Evolutionary conservation across 192 early-diverging fungal species (phyloP).

Genomic region (Backusella circina): DNA sequence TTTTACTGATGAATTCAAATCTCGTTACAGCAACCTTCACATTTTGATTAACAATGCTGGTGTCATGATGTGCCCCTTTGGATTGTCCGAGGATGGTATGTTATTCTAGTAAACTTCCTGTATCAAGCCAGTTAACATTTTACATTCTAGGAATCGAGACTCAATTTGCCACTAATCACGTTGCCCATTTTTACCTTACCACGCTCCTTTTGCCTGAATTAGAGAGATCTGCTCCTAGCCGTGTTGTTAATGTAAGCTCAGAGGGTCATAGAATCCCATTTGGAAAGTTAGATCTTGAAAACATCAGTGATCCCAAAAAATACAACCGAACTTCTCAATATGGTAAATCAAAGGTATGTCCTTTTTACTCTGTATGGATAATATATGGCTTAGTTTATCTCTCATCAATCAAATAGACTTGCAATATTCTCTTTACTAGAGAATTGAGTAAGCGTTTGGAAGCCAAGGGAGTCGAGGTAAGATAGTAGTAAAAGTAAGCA

Average conservation of each 20-base stretch:
- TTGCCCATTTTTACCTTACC: conserved; percentile 41
- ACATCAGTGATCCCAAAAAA: conserved; percentile 15
- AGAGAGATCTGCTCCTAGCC: conserved; percentile 19
- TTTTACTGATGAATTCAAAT: conserved; percentile 34
- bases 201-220: conserved; percentile 17
- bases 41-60: conserved; percentile 62
- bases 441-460: conserved; percentile 24
- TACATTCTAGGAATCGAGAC: conserved; percentile 41
- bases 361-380: not conserved
- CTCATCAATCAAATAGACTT: not conserved
- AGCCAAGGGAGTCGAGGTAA: conserved; percentile 26
- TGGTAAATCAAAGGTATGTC: conserved; percentile 13
- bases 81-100: conserved; percentile 34
- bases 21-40: conserved; percentile 35
- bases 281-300: conserved; percentile 7
- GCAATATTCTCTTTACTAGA: conserved; percentile 24
- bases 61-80: conserved; percentile 45
- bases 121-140: not conserved
- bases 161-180: conserved; percentile 53
- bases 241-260: conserved; percentile 31
- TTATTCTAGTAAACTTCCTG: not conserved
- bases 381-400: not conserved
- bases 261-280: conserved; percentile 9
- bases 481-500: not conserved
- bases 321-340: conserved; percentile 10